Percentiles rank a stretch among this genome's conserved stretches.
These are phyloP conservation scores for Acacia confusa DNA, from an alignment of 306 rosid genomes.

Conservation along the genomic window DNA sequence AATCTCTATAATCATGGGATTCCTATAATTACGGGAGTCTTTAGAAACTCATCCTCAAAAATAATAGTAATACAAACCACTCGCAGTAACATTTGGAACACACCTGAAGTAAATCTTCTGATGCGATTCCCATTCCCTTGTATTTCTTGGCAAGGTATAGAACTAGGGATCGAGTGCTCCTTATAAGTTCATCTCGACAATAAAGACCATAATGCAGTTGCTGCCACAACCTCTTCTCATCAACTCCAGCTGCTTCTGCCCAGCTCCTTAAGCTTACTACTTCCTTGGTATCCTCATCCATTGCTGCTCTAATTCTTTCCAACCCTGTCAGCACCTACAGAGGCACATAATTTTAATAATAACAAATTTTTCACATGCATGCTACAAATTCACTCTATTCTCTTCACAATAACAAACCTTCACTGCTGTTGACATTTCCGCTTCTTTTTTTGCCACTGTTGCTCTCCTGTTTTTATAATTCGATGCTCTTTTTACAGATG, in stretches of 20 bases:
- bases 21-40: too few relatives aligned
- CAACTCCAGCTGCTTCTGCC: conserved; percentile 79
- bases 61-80: background rate
- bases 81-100: conserved; percentile 23
- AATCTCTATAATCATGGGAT: too few relatives aligned
- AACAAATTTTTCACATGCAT: background rate
- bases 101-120: conserved; percentile 90
- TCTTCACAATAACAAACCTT: conserved; percentile 56
- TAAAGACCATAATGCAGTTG: conserved; percentile 61
- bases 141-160: conserved; percentile 73
- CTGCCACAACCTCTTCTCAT: conserved; percentile 57
- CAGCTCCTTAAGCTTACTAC: conserved; percentile 67
- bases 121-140: conserved; percentile 72
- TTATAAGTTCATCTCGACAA: conserved; percentile 75
- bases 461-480: conserved; percentile 49
- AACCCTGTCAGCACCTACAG: conserved; percentile 66
- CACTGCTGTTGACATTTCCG: conserved; percentile 69
- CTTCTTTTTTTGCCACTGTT: conserved; percentile 60
- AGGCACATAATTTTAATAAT: background rate
- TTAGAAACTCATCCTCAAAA: background rate
- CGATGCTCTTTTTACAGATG: conserved; percentile 44
- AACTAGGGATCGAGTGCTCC: conserved; percentile 76
- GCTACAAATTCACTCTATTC: background rate
- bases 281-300: conserved; percentile 66
- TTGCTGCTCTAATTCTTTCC: conserved; percentile 61